Conservation (phyloP, 1,284 basidiomycete genomes). For the Leccinum discolor region DNA sequence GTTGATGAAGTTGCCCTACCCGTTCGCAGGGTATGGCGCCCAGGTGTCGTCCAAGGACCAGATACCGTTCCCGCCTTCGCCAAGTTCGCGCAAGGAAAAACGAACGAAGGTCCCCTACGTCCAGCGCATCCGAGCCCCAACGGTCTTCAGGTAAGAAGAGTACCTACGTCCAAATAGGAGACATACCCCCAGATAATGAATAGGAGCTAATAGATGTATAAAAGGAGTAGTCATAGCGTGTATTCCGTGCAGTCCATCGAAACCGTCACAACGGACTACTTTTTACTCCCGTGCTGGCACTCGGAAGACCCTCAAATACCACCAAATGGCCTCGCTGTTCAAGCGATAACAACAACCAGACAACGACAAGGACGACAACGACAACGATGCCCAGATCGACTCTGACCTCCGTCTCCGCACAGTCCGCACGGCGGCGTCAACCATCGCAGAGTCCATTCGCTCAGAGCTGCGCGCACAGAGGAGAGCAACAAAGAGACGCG, state of each 20-base stretch:
- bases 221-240: no score
- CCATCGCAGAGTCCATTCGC: conserved; percentile 82
- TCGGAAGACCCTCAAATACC: conserved; percentile 39
- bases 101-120: conserved; percentile 25
- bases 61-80: conserved; percentile 73
- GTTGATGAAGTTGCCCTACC: conserved; percentile 55
- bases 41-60: conserved; percentile 59
- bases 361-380: conserved; percentile 53
- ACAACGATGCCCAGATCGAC: conserved; percentile 65
- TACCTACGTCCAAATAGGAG: no score
- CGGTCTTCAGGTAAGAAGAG: conserved; percentile 12
- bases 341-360: conserved; percentile 30
- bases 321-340: conserved; percentile 31
- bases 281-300: not conserved
- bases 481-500: conserved; percentile 19
- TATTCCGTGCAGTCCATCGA: no score
- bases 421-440: conserved; percentile 86
- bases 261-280: no score
- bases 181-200: no score
- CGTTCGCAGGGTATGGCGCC: conserved; percentile 57
- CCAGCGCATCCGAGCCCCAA: conserved; percentile 18
- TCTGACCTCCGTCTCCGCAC: conserved; percentile 85
- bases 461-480: no score
- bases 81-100: conserved; percentile 39
- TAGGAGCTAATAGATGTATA: no score